These are phyloP conservation scores for Chalara sp. DNA, from an alignment of 2,329 filamentous ascomycete species.

Conservation along the genomic window DNA sequence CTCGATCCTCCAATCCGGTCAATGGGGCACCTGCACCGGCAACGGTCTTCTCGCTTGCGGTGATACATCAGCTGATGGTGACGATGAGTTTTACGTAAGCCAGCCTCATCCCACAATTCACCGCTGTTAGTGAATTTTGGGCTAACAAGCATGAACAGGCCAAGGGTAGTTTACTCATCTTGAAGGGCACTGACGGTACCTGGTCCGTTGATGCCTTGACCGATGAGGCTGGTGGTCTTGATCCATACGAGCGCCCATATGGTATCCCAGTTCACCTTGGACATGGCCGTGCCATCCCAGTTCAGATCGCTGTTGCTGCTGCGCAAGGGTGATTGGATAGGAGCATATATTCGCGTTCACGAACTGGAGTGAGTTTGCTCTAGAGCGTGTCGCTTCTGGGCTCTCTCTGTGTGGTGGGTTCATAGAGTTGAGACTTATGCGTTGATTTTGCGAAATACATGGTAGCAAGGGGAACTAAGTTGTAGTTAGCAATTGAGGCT, in stretches of 20 bases:
- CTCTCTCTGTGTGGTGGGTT: too few species aligned
- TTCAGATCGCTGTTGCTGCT: neutral
- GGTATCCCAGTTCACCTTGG: slow-evolving; percentile 8
- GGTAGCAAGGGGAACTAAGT: too few species aligned
- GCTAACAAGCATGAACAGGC: neutral
- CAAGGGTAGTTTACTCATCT: neutral
- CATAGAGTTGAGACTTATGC: too few species aligned
- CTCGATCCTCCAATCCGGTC: neutral
- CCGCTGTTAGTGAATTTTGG: neutral
- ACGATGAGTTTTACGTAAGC: too few species aligned
- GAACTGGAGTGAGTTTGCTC: too few species aligned
- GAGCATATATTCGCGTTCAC: too few species aligned
- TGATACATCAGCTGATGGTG: too few species aligned
- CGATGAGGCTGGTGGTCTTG: slow-evolving; percentile 1
- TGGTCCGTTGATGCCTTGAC: slow-evolving; percentile 1
- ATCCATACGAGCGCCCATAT: neutral
- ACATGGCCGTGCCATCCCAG: slow-evolving; percentile 1
- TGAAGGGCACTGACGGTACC: slow-evolving; percentile 4
- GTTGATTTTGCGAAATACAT: too few species aligned
- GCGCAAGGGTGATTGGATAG: neutral
- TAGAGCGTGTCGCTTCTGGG: too few species aligned
- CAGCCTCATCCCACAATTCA: neutral
- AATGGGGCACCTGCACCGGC: too few species aligned
- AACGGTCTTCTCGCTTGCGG: too few species aligned
- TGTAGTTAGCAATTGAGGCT: too few species aligned